These are phyloP conservation scores for Thalassiosira hispida DNA, from an alignment of 352 stramenopile genomes.

Conservation along the genomic window DNA sequence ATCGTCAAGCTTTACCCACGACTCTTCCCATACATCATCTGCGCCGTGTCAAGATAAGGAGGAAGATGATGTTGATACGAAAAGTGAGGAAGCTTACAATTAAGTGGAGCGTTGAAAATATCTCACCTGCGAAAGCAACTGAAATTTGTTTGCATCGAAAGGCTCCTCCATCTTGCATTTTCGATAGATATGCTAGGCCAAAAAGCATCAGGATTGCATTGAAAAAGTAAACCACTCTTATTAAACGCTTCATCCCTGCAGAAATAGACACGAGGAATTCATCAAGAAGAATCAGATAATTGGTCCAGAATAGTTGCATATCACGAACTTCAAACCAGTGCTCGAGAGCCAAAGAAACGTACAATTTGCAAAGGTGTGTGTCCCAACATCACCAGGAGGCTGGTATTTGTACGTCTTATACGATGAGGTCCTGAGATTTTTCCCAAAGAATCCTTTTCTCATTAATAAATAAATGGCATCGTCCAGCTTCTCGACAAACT, in stretches of 20 bases:
- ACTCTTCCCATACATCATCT: slow-evolving; percentile 49
- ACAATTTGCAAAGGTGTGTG: background rate
- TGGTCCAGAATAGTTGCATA: no score
- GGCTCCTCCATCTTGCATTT: slow-evolving; percentile 21
- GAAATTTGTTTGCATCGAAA: slow-evolving; percentile 40
- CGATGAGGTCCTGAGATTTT: no score
- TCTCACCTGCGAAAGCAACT: slow-evolving; percentile 35
- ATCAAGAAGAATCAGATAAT: no score
- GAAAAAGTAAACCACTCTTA: slow-evolving; percentile 41
- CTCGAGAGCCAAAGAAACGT: slow-evolving; percentile 46
- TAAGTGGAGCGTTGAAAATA: no score
- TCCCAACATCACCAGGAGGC: background rate
- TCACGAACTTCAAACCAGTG: no score
- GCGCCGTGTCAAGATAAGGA: no score
- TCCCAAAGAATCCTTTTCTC: no score
- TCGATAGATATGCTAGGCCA: slow-evolving; percentile 9
- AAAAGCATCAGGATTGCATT: slow-evolving; percentile 20
- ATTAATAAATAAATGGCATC: slow-evolving; percentile 55
- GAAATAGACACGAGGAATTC: no score
- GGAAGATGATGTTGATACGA: no score
- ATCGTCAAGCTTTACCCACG: no score
- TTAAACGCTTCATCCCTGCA: slow-evolving; percentile 36
- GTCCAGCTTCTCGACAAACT: slow-evolving; percentile 56
- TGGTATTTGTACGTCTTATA: no score
- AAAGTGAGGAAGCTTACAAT: no score